Evolutionary conservation across 2,329 filamentous ascomycete species (phyloP), one percentile per base, ranked within the genome.

Genomic region (Orbilia javanica): DNA sequence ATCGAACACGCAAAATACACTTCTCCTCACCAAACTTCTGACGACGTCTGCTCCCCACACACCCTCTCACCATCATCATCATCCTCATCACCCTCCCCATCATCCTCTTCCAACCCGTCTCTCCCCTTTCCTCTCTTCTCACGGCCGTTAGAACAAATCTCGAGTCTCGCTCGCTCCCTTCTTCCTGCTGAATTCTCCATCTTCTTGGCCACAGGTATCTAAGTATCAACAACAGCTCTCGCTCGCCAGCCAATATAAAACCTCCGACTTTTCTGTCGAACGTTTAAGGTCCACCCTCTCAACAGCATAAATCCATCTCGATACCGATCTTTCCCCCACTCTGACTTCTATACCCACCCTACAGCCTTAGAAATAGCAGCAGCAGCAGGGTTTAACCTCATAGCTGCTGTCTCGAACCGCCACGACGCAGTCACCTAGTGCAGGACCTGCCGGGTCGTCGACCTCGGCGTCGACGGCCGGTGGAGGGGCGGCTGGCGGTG

Each of bases 401-500:
- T 50, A 67, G 74, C 74, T 78, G 74, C 74, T 78, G 74, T 52
- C 52, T 67, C 74, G 72, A 78, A 78, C 74, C 67, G 67, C 63
- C 74, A 78, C 62, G 74, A 78, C 74, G 74, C 74, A 78, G 74
- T 78, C 74, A 78, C 74, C 74, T 62, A 78, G 74, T 72, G 74
- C 74, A 78, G 74, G 74, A 72, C 74, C 74, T 78, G 67, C 63
- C 74, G 74, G 74, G 74, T 78, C 74, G 74, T 78, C 74, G 74
- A 78, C 74, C 74, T 72, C 67, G 74, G 74, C 67, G 74, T 78
- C 74, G 74, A 71, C 74, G 74, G 67, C 74, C 67, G 74, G 74
- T 60, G 75, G 69, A 79, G 75, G 75, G 65, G 75, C 64, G 50
- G 65, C 64, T 63, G 86, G 86, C 79, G 85, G 87, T 81, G 88